Evolutionary conservation across 2,329 filamentous ascomycete genomes (phyloP).

Genomic region (Mycogone perniciosa): DNA sequence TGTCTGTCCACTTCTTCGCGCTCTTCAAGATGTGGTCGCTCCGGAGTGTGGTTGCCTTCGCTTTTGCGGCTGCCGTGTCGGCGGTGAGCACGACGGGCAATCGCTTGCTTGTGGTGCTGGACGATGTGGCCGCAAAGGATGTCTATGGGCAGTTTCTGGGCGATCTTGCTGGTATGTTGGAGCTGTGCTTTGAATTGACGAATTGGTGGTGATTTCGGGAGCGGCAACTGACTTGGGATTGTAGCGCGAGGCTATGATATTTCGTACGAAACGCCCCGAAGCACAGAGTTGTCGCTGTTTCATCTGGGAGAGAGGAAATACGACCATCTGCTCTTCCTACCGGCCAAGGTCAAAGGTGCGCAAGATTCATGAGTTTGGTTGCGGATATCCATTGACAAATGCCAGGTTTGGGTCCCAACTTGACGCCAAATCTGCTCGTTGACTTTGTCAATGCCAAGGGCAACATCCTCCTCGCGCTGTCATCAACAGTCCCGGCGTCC

Average conservation of each 20-base stretch:
- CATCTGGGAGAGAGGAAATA: conserved; percentile 79
- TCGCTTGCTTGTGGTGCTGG: conserved; percentile 78
- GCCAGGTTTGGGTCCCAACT: conserved; percentile 73
- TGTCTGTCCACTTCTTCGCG: not conserved
- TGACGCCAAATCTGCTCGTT: conserved; percentile 80
- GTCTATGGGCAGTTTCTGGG: conserved; percentile 76
- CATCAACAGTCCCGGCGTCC: conserved; percentile 62
- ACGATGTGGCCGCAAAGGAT: conserved; percentile 73
- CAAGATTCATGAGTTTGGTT: not conserved
- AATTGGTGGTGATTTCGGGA: not conserved
- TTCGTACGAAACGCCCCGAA: conserved; percentile 77
- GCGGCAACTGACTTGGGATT: conserved; percentile 5
- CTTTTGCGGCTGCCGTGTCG: conserved; percentile 59
- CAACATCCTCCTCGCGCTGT: conserved; percentile 83
- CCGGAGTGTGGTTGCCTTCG: conserved; percentile 62
- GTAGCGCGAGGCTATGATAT: conserved; percentile 78
- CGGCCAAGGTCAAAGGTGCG: conserved; percentile 80
- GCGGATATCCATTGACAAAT: conserved; percentile 1
- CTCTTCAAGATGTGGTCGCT: conserved; percentile 62
- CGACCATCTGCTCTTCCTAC: conserved; percentile 86
- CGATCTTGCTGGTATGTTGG: conserved; percentile 58
- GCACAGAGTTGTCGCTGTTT: conserved; percentile 70
- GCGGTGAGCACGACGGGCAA: conserved; percentile 74
- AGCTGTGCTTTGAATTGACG: not conserved
- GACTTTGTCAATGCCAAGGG: conserved; percentile 88